Conservation (phyloP, 1,284 basidiomycete species). For the Ustilago shanxiensis region DNA sequence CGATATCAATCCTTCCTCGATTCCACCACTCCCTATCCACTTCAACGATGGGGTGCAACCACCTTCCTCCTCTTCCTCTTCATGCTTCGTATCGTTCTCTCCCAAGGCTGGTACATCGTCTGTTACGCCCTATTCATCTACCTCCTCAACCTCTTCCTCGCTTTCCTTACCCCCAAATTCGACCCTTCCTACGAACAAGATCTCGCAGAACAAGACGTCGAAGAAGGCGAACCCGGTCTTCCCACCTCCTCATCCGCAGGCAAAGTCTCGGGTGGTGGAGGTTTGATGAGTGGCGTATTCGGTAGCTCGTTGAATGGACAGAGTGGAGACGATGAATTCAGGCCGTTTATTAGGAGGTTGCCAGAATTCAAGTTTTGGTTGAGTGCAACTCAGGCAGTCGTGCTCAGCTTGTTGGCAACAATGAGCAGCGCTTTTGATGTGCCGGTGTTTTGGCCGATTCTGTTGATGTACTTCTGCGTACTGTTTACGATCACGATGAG, state of each 20-base stretch:
- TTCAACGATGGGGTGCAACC: constrained; percentile 90
- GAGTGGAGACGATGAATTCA: constrained; percentile 64
- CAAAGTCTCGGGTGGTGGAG: constrained; percentile 38
- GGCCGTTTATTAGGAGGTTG: constrained; percentile 91
- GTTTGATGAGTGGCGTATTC: constrained; percentile 67
- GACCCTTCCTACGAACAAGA: constrained; percentile 95
- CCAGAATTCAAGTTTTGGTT: constrained; percentile 95
- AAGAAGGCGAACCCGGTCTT: constrained; percentile 81
- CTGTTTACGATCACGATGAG: constrained; percentile 71
- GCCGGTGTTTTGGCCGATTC: constrained; percentile 98
- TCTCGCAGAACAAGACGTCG: constrained; percentile 91
- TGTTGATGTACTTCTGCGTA: constrained; percentile 80
- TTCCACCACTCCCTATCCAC: constrained; percentile 87
- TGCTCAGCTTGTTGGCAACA: constrained; percentile 78
- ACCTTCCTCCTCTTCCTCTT: constrained; percentile 82
- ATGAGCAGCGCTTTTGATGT: constrained; percentile 79
- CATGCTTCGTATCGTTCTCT: constrained; percentile 85
- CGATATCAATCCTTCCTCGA: constrained; percentile 82
- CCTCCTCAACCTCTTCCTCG: constrained; percentile 77
- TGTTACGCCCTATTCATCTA: constrained; percentile 70
- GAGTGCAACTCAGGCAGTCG: constrained; percentile 87
- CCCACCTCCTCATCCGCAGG: constrained; percentile 56
- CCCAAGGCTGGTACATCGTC: constrained; percentile 92
- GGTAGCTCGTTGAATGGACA: constrained; percentile 72
- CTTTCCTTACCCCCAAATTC: constrained; percentile 92